These are phyloP conservation scores for Lipomyces yarrowii DNA, from an alignment of 1,139 yeast species.

Conservation along the genomic window DNA sequence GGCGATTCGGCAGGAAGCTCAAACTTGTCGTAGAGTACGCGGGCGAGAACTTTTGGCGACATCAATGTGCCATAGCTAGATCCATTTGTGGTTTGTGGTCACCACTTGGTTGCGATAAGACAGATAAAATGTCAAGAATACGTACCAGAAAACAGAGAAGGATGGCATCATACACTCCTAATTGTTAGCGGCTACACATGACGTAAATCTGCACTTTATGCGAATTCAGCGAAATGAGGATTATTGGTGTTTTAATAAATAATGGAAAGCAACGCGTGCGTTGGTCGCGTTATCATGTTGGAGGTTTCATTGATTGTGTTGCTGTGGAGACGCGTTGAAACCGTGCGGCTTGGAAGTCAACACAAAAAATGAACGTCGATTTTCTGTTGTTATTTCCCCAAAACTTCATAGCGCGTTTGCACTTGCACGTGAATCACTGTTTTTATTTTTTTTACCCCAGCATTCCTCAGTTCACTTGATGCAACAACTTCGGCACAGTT, in stretches of 20 bases:
- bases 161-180: background rate
- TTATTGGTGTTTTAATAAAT: background rate
- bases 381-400: background rate
- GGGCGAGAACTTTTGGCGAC: conserved; percentile 41
- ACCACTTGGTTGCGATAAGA: background rate
- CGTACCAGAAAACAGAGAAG: conserved; percentile 16
- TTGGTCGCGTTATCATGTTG: background rate
- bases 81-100: background rate
- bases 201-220: background rate
- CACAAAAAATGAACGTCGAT: background rate
- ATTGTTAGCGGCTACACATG: background rate
- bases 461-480: no score
- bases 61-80: conserved; percentile 43
- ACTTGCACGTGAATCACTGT: background rate
- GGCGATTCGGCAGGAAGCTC: conserved; percentile 30
- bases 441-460: no score
- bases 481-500: no score
- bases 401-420: background rate
- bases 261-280: background rate
- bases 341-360: background rate
- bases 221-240: background rate
- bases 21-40: conserved; percentile 37
- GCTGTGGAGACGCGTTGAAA: background rate
- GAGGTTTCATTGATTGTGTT: background rate
- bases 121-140: background rate